Evolutionary conservation across 768 basidiomycete genomes (phyloP).

Genomic region (Termitomyces bulborhizus): DNA sequence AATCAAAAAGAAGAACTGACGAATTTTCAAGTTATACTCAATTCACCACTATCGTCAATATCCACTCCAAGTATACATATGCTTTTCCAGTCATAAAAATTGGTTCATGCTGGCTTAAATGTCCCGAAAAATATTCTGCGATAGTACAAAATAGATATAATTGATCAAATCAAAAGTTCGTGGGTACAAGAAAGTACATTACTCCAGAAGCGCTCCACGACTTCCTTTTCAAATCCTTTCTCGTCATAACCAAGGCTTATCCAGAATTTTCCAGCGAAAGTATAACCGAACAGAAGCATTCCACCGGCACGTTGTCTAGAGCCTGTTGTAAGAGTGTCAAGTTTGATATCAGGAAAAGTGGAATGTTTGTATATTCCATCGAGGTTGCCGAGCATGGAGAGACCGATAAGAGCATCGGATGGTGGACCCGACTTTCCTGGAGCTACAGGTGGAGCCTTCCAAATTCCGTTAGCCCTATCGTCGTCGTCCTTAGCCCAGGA

Average conservation of each 20-base stretch:
- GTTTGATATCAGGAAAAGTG: constrained; percentile 46
- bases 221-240: constrained; percentile 62
- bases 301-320: constrained; percentile 75
- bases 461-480: constrained; percentile 41
- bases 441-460: constrained; percentile 22
- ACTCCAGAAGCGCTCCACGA: constrained; percentile 62
- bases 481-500: constrained; percentile 76
- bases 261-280: constrained; percentile 71
- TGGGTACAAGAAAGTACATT: constrained; percentile 49
- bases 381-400: constrained; percentile 81
- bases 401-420: constrained; percentile 61
- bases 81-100: too few relatives aligned
- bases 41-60: too few relatives aligned
- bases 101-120: neutral
- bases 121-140: neutral
- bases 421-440: constrained; percentile 28
- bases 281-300: constrained; percentile 80
- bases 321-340: constrained; percentile 77
- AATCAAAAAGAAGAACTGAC: too few relatives aligned
- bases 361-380: constrained; percentile 76
- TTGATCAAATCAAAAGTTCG: constrained; percentile 41
- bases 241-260: constrained; percentile 75
- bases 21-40: too few relatives aligned
- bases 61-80: too few relatives aligned
- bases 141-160: neutral